phyloP scores from a whole-genome alignment of 768 basidiomycete species.

The Boletus reticulatus region DNA sequence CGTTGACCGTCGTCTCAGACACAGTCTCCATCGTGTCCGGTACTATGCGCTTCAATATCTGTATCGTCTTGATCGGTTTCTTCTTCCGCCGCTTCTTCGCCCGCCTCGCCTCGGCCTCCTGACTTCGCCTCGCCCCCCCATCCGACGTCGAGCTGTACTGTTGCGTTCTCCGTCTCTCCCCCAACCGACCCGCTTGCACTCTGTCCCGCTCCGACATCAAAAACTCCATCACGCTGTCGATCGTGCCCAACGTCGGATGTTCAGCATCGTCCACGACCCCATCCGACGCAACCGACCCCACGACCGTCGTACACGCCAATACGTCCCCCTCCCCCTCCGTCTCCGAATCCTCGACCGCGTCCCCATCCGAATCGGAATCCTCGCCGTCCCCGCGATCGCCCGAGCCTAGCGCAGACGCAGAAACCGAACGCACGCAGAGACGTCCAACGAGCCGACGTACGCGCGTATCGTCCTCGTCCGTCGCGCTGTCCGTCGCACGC shows the following conservation, averaged over 20 bases:
- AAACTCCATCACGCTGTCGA: conserved; percentile 74
- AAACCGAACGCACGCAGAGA: no score
- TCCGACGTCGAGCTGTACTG: conserved; percentile 37
- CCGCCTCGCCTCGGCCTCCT: conserved; percentile 39
- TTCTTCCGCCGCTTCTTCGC: conserved; percentile 39
- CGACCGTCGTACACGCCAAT: conserved; percentile 21
- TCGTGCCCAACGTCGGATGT: conserved; percentile 67
- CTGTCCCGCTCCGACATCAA: conserved; percentile 67
- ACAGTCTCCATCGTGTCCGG: conserved; percentile 18
- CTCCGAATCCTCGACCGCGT: conserved; percentile 23
- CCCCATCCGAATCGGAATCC: conserved; percentile 19
- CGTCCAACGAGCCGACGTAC: neutral
- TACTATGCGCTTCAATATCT: conserved; percentile 26
- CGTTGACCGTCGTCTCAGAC: conserved; percentile 23
- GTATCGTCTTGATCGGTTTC: conserved; percentile 30
- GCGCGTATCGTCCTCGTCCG: conserved; percentile 12
- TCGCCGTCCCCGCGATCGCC: neutral
- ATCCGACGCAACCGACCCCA: conserved; percentile 24
- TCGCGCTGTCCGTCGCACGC: conserved; percentile 18
- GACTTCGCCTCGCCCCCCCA: conserved; percentile 36
- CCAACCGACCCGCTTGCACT: conserved; percentile 43
- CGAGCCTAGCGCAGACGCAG: neutral
- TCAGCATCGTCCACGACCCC: conserved; percentile 28
- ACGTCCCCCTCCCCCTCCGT: conserved; percentile 39
- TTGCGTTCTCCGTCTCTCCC: conserved; percentile 25